Conservation (phyloP, 192 early-diverging fungal genomes). For the Linnemannia hyalina region DNA sequence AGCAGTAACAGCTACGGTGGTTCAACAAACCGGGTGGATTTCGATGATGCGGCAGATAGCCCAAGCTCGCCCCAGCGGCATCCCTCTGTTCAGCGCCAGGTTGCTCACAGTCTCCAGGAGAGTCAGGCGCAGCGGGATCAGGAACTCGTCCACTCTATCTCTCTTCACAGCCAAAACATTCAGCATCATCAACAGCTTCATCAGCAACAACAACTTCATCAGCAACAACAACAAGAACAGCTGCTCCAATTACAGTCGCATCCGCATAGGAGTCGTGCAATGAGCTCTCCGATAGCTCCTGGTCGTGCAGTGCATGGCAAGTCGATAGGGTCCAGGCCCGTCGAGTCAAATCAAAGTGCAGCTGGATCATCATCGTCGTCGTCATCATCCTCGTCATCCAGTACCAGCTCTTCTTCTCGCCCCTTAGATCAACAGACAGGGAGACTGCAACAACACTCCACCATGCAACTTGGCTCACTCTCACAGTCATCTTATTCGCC, state of each 20-base stretch:
- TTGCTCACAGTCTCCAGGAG: background rate
- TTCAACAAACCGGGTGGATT: background rate
- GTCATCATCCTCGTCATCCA: background rate
- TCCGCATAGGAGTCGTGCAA: slow-evolving; percentile 17
- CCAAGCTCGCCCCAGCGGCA: background rate
- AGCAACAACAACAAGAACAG: slow-evolving; percentile 7
- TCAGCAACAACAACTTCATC: slow-evolving; percentile 16
- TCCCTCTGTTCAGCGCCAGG: slow-evolving; percentile 24
- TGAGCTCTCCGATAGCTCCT: slow-evolving; percentile 16
- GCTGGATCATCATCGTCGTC: background rate
- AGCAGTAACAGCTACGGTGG: slow-evolving; percentile 10
- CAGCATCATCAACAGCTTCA: background rate
- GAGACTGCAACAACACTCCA: background rate
- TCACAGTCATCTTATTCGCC: slow-evolving; percentile 19
- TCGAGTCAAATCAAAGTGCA: background rate
- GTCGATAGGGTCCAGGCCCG: background rate
- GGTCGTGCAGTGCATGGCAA: slow-evolving; percentile 1
- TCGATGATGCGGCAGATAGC: background rate
- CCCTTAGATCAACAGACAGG: background rate
- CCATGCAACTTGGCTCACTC: background rate
- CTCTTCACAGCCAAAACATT: background rate
- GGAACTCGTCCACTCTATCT: background rate
- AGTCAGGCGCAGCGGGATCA: background rate
- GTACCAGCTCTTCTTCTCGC: background rate
- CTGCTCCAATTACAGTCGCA: background rate